phyloP scores from a whole-genome alignment of 805 yeast species.

The Sugiyamaella valdiviana region DNA sequence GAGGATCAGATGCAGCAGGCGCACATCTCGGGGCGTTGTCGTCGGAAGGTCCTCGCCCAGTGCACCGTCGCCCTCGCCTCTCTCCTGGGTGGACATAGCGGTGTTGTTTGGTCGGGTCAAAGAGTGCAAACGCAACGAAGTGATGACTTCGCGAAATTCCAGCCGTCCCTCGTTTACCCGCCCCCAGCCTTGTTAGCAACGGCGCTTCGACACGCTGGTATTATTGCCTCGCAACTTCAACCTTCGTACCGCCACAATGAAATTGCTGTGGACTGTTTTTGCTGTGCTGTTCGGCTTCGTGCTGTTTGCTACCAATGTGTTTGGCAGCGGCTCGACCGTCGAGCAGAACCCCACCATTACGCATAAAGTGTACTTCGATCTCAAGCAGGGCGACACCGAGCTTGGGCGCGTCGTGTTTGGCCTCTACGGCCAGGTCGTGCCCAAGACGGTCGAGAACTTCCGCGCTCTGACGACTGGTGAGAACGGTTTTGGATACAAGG shows the following conservation, averaged over 20 bases:
- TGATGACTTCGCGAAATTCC: neutral
- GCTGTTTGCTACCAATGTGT: slow-evolving; percentile 15
- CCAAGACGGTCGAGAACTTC: slow-evolving; percentile 86
- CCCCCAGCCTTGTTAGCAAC: too few species aligned
- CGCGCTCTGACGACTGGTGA: slow-evolving; percentile 71
- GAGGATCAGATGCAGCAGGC: slow-evolving; percentile 79
- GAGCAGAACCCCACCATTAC: slow-evolving; percentile 47
- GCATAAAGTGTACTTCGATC: slow-evolving; percentile 77
- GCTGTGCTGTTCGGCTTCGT: slow-evolving; percentile 19
- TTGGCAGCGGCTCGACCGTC: slow-evolving; percentile 12
- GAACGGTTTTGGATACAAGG: slow-evolving; percentile 60
- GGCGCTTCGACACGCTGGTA: neutral
- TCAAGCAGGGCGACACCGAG: slow-evolving; percentile 67
- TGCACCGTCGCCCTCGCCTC: slow-evolving; percentile 6
- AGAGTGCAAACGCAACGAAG: neutral
- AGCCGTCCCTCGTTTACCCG: neutral
- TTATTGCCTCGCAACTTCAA: neutral
- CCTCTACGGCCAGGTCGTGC: slow-evolving; percentile 77
- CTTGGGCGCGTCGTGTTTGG: slow-evolving; percentile 85
- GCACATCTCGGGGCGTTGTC: slow-evolving; percentile 74
- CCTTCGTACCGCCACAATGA: slow-evolving; percentile 15
- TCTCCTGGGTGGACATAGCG: neutral
- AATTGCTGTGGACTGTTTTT: slow-evolving; percentile 21
- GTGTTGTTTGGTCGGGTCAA: neutral
- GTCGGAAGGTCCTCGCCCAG: slow-evolving; percentile 14